These are phyloP conservation scores for Zopfochytrium polystomum DNA, from an alignment of 371 early-diverging fungal species.

Conservation along the genomic window DNA sequence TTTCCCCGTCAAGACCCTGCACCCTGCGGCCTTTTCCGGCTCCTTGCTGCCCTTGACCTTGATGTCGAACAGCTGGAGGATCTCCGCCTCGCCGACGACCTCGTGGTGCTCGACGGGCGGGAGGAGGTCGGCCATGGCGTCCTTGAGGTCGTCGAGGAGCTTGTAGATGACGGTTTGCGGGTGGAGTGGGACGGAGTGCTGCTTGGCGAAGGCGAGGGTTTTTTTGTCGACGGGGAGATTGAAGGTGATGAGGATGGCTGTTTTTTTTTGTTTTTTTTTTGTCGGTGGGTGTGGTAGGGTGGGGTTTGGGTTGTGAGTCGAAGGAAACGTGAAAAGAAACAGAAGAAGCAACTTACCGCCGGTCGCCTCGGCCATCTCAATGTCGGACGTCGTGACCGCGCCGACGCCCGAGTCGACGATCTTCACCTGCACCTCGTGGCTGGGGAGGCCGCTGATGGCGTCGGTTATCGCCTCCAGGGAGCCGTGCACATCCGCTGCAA, in stretches of 20 bases:
- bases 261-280: not conserved
- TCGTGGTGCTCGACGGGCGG: conserved; percentile 73
- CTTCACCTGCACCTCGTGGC: conserved; percentile 69
- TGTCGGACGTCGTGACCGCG: conserved; percentile 48
- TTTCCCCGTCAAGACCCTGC: conserved; percentile 75
- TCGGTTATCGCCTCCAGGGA: conserved; percentile 88
- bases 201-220: conserved; percentile 60
- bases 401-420: conserved; percentile 84
- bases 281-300: too few relatives aligned
- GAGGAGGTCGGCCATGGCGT: conserved; percentile 68
- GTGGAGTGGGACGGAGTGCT: conserved; percentile 62
- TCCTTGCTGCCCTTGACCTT: conserved; percentile 63
- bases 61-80: conserved; percentile 78
- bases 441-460: conserved; percentile 72
- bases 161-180: conserved; percentile 83
- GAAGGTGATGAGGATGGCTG: conserved; percentile 77
- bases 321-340: too few relatives aligned
- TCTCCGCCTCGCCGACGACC: conserved; percentile 83
- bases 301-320: too few relatives aligned
- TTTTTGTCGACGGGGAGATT: conserved; percentile 81
- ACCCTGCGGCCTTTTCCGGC: conserved; percentile 76
- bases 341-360: conserved; percentile 23
- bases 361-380: conserved; percentile 37
- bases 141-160: conserved; percentile 82
- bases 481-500: conserved; percentile 94